Evolutionary conservation across 441 rosid genomes (phyloP), one percentile per base, ranked within the genome.

Genomic region (Euphorbia celastroides): DNA sequence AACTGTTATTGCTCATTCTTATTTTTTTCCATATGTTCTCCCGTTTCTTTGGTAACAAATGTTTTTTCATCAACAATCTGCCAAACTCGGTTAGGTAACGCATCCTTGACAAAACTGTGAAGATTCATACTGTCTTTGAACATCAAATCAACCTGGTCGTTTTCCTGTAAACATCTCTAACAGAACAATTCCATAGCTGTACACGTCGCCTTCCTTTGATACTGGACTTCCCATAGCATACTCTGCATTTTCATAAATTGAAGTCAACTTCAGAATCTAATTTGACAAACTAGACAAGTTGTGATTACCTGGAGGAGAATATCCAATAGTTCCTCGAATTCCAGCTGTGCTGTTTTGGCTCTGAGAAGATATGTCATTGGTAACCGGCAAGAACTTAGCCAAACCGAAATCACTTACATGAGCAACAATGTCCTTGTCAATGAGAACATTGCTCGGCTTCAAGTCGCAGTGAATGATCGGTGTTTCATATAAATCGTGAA

Each of bases 371-470:
- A 10, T 26, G 2, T 28, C 36, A 20, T 31, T 20, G 7, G 10
- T 0, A 27, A n/a, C 30, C 16, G 54, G 64, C 0, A 57, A 44
- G 50, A 64, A 4, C 32, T 13, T 70, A 22, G 69, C 69, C 23
- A 57, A 14, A 16, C 73, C 68, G 17, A 64, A 64, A 57, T 70
- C 69, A 58, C 69, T 27, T 1, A 64, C 42, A 57, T 57, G 65
- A 32, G 69, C 65, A 22, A 17, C 25, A 32, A 70, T 25, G 20
- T 32, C 51, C 13, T 42, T 42, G 34, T 81, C 73, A 0, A 81
- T 70, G 48, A 81, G 79, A 52, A 81, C 61, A 59, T 74, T 76
- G 52, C 67, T 72, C 0, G 72, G 72, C 65, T 68, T 68, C 46
- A 68, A 34, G 36, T 60, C 72, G 19, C 72, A 60, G 7, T 68